Evolutionary conservation across 495 filamentous ascomycete species (phyloP).

Genomic region (Penicillium roqueforti): DNA sequence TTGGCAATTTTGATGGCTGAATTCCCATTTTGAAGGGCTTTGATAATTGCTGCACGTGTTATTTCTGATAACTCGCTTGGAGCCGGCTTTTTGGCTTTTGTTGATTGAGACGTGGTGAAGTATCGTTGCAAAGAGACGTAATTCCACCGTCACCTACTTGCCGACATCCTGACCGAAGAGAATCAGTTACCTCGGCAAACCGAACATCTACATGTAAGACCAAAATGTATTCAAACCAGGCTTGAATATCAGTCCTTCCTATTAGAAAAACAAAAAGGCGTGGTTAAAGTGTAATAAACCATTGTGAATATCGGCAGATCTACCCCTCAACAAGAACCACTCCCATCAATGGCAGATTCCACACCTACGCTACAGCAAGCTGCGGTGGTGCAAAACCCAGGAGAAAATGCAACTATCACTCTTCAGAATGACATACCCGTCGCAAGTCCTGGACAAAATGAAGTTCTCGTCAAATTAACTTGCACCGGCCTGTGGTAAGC

Average conservation of each 20-base stretch:
- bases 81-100: too few relatives aligned
- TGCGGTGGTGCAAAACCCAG: constrained; percentile 19
- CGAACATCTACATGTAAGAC: neutral
- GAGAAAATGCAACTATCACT: constrained; percentile 10
- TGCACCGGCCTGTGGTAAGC: constrained; percentile 26
- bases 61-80: too few relatives aligned
- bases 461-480: constrained; percentile 21
- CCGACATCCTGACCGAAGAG: neutral
- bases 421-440: constrained; percentile 13
- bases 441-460: constrained; percentile 13
- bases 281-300: neutral
- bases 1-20: too few relatives aligned
- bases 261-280: neutral
- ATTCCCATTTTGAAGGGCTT: too few relatives aligned
- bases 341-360: neutral
- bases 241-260: neutral
- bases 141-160: neutral
- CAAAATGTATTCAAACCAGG: neutral
- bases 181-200: constrained; percentile 6
- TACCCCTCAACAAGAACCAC: neutral
- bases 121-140: too few relatives aligned
- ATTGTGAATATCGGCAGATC: neutral
- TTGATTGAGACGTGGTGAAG: too few relatives aligned
- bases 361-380: constrained; percentile 18
- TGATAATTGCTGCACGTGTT: too few relatives aligned